Evolutionary conservation across 306 rosid species (phyloP), one percentile per base, ranked within the genome.

Genomic region (Vigna radiata): DNA sequence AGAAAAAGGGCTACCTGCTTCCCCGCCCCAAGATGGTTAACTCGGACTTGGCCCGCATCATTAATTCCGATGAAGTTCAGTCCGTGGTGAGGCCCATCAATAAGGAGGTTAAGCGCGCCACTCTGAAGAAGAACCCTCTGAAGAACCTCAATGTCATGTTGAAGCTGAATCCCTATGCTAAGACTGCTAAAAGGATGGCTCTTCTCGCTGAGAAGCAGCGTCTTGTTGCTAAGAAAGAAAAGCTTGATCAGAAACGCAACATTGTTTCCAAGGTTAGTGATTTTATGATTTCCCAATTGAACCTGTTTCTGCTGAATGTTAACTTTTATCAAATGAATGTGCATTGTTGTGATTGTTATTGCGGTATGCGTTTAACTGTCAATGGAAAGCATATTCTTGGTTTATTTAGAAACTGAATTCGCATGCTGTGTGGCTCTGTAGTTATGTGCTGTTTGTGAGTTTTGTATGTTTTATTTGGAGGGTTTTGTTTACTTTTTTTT

Each of bases 61-160:
- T 91, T 64, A 91, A 91, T 64, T 91, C 97, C 0, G 97, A 91
- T 18, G 93, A 91, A 81, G 88, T 91, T 11, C 97, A 91, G 64
- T 88, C 90, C 7, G 90, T 89, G 2, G 95, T 91, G 15, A 87
- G 84, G 59, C 96, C 97, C 4, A 79, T 84, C n/a, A 90, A 88
- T 84, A 88, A 70, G 81, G 90, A 77, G 6, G 77, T 72, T 2
- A 91, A 87, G 88, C 82, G 91, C 48, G 90, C 91, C 0, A 78
- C 90, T 0, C 17, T 91, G 66, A 91, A 91, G 87, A 91, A 91
- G 88, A 91, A 91, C 74, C 95, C 95, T 1, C 86, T 89, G 1
- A 91, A 85, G 89, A 91, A 91, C 44, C 91, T 87, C 5, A 91
- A 91, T 53, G 71, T 85, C 3, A 50, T 91, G 91, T 69, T 91